Conservation (phyloP, 768 basidiomycete species). For the Rhodotorula taiwanensis region DNA sequence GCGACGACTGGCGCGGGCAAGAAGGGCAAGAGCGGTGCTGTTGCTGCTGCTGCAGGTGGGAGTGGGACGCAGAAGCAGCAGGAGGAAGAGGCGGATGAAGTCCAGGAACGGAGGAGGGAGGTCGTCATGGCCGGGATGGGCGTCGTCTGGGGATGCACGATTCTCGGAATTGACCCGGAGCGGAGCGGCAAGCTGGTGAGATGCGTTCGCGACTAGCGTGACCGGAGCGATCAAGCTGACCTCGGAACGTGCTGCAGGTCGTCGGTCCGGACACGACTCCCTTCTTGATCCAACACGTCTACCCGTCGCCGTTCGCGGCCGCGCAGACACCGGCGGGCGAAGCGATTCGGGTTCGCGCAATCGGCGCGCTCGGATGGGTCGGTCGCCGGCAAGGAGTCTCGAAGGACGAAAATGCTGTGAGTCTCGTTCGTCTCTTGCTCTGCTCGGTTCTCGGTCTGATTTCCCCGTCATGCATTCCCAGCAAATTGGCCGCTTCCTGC, state of each 20-base stretch:
- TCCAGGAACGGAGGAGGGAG: constrained; percentile 42
- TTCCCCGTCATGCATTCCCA: constrained; percentile 11
- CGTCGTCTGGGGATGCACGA: constrained; percentile 37
- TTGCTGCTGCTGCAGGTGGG: no score
- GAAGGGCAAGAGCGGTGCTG: constrained; percentile 32
- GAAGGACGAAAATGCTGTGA: constrained; percentile 45
- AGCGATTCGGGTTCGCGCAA: constrained; percentile 38
- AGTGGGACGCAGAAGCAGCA: constrained; percentile 27
- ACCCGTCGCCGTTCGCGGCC: constrained; percentile 22
- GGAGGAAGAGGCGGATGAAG: constrained; percentile 33
- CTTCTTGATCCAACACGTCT: constrained; percentile 27
- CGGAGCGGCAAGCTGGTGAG: constrained; percentile 10
- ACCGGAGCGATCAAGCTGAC: no score
- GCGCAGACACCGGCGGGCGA: constrained; percentile 30
- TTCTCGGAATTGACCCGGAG: constrained; percentile 38
- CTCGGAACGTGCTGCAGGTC: neutral
- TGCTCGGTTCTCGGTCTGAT: no score
- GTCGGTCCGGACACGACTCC: constrained; percentile 23
- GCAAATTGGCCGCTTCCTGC: constrained; percentile 44
- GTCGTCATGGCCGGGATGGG: constrained; percentile 43
- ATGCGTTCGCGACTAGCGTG: neutral
- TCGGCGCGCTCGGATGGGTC: constrained; percentile 45
- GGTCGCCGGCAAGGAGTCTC: constrained; percentile 43
- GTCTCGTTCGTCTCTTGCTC: constrained; percentile 4
- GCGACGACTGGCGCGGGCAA: constrained; percentile 13